These are phyloP conservation scores for Fusarium sp. DNA, from an alignment of 2,329 filamentous ascomycete species.

Conservation along the genomic window DNA sequence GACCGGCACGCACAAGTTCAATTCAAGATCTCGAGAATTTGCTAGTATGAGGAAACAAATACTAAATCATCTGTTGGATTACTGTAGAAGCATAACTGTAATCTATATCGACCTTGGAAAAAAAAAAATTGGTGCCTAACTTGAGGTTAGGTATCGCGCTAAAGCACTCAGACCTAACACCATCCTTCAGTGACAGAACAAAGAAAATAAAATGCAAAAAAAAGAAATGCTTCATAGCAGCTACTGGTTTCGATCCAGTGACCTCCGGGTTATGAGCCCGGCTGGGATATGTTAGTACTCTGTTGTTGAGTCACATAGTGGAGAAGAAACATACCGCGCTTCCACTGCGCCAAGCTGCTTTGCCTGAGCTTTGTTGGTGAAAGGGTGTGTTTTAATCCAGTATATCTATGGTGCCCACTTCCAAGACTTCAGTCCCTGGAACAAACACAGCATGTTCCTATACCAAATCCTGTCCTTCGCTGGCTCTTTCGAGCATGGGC, in stretches of 20 bases:
- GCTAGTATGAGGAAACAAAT: no score
- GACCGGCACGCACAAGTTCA: slow-evolving; percentile 7
- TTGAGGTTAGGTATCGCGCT: rapidly evolving
- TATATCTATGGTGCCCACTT: neutral
- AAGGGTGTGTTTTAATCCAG: neutral
- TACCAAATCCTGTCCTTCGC: rapidly evolving
- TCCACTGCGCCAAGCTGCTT: slow-evolving; percentile 35
- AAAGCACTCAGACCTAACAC: neutral
- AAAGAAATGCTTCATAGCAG: slow-evolving; percentile 16
- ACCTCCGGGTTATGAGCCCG: slow-evolving; percentile 34
- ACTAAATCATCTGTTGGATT: neutral
- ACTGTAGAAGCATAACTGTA: rapidly evolving
- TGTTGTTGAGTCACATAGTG: slow-evolving; percentile 2
- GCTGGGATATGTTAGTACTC: slow-evolving; percentile 18
- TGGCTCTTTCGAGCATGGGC: rapidly evolving
- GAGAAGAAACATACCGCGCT: slow-evolving; percentile 30
- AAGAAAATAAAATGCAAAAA: neutral
- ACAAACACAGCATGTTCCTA: rapidly evolving
- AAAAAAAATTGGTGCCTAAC: neutral
- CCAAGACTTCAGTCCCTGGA: neutral
- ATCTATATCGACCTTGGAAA: rapidly evolving
- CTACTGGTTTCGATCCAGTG: slow-evolving; percentile 31
- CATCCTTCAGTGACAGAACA: neutral
- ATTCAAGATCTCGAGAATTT: neutral
- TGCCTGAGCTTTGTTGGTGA: slow-evolving; percentile 14